Evolutionary conservation across 768 basidiomycete species (phyloP).

Genomic region (Agrocybe praecox): DNA sequence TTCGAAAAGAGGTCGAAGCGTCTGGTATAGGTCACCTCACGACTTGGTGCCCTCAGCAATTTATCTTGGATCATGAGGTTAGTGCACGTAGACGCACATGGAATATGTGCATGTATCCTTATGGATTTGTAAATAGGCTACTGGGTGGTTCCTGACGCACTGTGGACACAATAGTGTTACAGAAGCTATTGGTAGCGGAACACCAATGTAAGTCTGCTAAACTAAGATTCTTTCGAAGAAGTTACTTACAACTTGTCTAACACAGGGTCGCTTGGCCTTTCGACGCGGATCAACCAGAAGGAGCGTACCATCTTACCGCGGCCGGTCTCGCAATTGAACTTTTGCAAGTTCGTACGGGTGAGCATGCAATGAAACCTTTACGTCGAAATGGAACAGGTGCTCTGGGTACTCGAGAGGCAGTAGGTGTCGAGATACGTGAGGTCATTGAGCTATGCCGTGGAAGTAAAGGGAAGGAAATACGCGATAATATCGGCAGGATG

Average conservation of each 20-base stretch:
- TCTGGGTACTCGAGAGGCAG: conserved; percentile 7
- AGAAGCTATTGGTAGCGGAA: conserved; percentile 7
- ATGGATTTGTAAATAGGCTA: neutral
- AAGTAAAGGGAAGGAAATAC: conserved; percentile 3
- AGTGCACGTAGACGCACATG: neutral
- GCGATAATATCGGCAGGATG: neutral
- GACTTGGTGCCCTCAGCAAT: conserved; percentile 6
- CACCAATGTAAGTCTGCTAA: conserved; percentile 1
- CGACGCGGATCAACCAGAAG: conserved; percentile 9
- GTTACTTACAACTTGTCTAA: too few relatives aligned
- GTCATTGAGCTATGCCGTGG: conserved; percentile 5
- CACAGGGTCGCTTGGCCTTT: conserved; percentile 14
- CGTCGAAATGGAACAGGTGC: conserved; percentile 4
- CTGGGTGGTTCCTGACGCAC: conserved; percentile 6
- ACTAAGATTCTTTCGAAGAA: neutral
- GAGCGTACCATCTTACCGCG: conserved; percentile 4
- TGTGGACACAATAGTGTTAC: conserved; percentile 3
- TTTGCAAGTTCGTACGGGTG: conserved; percentile 8
- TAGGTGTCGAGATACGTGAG: conserved; percentile 4
- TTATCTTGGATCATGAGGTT: conserved; percentile 6
- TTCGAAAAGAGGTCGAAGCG: neutral
- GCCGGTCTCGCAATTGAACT: conserved; percentile 8
- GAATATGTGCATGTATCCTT: neutral
- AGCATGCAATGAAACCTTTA: conserved; percentile 3
- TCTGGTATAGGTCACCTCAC: conserved; percentile 4